Conservation (phyloP, 306 rosid species). For the Calophaca sinica region DNA sequence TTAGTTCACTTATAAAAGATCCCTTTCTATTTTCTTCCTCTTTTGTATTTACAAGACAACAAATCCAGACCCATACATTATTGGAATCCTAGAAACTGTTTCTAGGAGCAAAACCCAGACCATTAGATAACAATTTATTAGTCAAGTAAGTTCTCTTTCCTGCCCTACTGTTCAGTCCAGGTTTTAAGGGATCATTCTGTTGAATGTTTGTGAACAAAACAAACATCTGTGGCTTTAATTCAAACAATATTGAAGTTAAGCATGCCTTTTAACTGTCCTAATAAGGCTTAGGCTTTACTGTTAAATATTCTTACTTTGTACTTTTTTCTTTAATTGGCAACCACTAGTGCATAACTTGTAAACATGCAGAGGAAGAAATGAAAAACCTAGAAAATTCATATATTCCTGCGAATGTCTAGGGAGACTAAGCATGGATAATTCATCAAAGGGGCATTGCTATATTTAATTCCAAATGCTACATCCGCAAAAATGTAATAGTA, state of each 20-base stretch:
- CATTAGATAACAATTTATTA: constrained; percentile 19
- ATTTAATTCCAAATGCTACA: not conserved
- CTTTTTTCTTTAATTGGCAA: not conserved
- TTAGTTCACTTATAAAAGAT: not conserved
- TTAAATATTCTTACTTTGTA: constrained; percentile 6
- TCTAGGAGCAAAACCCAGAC: not conserved
- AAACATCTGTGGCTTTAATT: not conserved
- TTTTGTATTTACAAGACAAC: not conserved
- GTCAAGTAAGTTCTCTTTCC: constrained; percentile 37
- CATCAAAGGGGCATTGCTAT: not conserved
- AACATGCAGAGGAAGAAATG: not conserved
- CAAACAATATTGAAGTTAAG: not conserved
- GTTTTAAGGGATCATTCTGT: constrained; percentile 13
- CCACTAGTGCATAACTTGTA: constrained; percentile 17
- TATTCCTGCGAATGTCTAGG: not conserved
- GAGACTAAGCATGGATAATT: constrained; percentile 9
- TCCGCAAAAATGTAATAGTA: not conserved
- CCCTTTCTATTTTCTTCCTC: constrained; percentile 1
- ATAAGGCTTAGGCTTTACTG: constrained; percentile 9
- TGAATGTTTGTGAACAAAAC: not conserved
- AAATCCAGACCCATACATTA: not conserved
- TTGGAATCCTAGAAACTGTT: constrained; percentile 16
- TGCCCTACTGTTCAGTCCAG: not conserved
- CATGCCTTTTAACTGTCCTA: constrained; percentile 6
- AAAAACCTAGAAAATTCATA: constrained; percentile 4